phyloP scores from a whole-genome alignment of 352 stramenopile species.

The Nannochloropsis limnetica region DNA sequence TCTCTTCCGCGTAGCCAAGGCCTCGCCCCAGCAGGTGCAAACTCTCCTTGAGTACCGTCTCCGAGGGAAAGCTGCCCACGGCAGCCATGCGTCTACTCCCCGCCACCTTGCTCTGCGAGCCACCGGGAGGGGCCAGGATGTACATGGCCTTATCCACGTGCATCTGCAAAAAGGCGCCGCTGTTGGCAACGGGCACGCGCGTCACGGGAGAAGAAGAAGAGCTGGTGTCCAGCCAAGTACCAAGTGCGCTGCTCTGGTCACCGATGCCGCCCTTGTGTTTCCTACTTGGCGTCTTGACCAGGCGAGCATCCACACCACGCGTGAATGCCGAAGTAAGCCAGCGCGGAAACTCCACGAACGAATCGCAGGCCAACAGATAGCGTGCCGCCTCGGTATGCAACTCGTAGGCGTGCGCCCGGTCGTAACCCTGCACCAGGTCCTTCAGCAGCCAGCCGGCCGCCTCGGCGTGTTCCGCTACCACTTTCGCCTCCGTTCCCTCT shows the following conservation, averaged over 20 bases:
- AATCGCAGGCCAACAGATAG: conserved; percentile 17
- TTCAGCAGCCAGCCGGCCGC: conserved; percentile 2
- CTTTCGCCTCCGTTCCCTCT: neutral
- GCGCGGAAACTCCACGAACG: neutral
- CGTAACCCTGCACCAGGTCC: conserved; percentile 23
- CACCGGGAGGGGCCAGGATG: neutral
- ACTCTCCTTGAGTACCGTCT: neutral
- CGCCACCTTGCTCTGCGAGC: conserved; percentile 18
- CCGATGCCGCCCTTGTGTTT: neutral
- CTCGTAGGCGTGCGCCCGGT: neutral
- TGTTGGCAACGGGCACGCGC: neutral
- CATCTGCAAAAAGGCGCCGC: conserved; percentile 29
- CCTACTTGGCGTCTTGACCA: neutral
- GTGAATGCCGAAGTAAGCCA: conserved; percentile 19
- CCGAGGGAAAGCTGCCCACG: neutral
- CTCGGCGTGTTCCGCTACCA: neutral
- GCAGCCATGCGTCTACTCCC: neutral
- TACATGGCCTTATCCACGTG: conserved; percentile 15
- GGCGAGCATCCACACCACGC: neutral
- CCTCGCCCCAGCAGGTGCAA: neutral
- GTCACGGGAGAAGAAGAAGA: neutral
- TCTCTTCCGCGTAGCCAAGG: neutral
- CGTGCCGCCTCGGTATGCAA: conserved; percentile 13
- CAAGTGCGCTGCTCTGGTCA: neutral
- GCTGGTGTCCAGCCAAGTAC: neutral